Conservation (phyloP, 192 early-diverging fungal genomes). For the Coemansia sp. region DNA sequence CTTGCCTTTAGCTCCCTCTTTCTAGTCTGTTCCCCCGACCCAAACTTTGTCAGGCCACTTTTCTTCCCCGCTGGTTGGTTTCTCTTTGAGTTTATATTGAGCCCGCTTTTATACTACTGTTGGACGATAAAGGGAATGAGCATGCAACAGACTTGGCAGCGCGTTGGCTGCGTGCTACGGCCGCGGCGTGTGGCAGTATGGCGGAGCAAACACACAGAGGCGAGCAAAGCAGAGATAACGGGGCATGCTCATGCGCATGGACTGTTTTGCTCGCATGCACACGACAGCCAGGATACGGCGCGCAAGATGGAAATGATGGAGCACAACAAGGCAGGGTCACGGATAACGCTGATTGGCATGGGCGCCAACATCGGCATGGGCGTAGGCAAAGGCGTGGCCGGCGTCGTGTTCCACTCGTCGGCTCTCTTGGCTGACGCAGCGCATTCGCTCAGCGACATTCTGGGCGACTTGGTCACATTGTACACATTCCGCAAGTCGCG, state of each 20-base stretch:
- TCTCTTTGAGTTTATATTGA: neutral
- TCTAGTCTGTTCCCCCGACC: too few relatives aligned
- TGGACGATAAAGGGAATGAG: neutral
- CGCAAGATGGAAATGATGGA: slow-evolving; percentile 46
- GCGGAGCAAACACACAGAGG: slow-evolving; percentile 17
- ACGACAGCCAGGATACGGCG: slow-evolving; percentile 20
- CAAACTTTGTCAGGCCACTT: neutral
- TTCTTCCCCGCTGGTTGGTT: neutral
- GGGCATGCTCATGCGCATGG: slow-evolving; percentile 21
- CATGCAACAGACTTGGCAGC: neutral
- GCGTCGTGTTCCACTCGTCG: slow-evolving; percentile 70
- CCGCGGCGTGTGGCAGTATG: neutral
- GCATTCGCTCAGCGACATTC: slow-evolving; percentile 75
- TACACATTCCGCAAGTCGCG: slow-evolving; percentile 74
- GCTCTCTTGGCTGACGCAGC: slow-evolving; percentile 77
- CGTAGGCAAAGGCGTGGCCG: slow-evolving; percentile 64
- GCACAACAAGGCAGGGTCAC: slow-evolving; percentile 59
- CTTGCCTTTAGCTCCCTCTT: too few relatives aligned
- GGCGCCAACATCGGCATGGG: slow-evolving; percentile 63
- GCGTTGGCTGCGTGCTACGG: neutral
- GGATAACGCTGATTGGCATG: slow-evolving; percentile 69
- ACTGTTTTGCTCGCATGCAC: neutral
- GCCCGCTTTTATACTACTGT: neutral
- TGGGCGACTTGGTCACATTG: slow-evolving; percentile 78
- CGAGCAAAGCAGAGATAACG: slow-evolving; percentile 7